Percentiles rank a stretch among this genome's conserved stretches.
These are phyloP conservation scores for Penicillium nucicola DNA, from an alignment of 495 filamentous ascomycete genomes.

Conservation along the genomic window DNA sequence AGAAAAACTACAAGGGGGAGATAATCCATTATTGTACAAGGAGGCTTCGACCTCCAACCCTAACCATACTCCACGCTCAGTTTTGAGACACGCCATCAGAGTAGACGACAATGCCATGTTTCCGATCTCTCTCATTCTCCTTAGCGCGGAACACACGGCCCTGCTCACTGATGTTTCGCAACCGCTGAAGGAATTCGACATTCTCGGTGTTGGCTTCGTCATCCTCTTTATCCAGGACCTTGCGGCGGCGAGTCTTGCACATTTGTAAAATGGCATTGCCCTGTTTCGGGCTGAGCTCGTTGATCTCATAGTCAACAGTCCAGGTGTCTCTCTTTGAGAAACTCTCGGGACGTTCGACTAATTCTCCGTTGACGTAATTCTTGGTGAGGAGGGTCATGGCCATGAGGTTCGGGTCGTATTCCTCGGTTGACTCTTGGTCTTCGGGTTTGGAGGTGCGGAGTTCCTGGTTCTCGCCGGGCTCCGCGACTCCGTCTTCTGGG, in stretches of 20 bases:
- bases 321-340: conserved; percentile 57
- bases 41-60: background rate
- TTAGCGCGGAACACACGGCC: conserved; percentile 48
- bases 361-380: conserved; percentile 67
- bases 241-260: conserved; percentile 42
- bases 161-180: conserved; percentile 39
- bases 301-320: conserved; percentile 72
- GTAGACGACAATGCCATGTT: conserved; percentile 29
- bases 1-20: background rate
- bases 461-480: background rate
- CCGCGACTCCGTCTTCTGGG: background rate
- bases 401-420: conserved; percentile 39
- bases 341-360: conserved; percentile 56
- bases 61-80: background rate
- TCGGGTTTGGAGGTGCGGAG: conserved; percentile 2
- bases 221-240: background rate
- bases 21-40: conserved; percentile 16
- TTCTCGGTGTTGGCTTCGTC: conserved; percentile 10
- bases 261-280: conserved; percentile 31
- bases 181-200: conserved; percentile 35
- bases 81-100: conserved; percentile 2
- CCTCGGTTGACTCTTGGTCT: background rate
- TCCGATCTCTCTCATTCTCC: conserved; percentile 46
- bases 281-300: conserved; percentile 43
- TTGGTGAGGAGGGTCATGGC: conserved; percentile 66